Percentiles rank a stretch among this genome's conserved stretches.
Conservation (phyloP, 257 asterid species). For the Rauvolfia tetraphylla region DNA sequence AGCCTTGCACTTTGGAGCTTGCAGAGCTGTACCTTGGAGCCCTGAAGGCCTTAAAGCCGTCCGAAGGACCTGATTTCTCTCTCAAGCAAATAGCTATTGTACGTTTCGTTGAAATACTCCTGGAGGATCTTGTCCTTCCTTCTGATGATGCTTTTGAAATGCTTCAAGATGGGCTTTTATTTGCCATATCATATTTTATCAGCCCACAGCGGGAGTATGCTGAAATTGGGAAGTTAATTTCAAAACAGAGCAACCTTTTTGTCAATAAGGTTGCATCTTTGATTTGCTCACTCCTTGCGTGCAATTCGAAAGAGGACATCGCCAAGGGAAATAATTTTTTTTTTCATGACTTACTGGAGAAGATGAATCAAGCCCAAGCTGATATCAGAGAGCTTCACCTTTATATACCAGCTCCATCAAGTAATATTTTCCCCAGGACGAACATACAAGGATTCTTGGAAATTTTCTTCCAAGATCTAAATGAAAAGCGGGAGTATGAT, state of each 20-base stretch:
- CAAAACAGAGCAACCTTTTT: not conserved
- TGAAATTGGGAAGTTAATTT: not conserved
- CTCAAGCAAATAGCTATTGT: not conserved
- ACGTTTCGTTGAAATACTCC: not conserved
- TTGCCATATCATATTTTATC: not conserved
- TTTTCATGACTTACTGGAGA: not conserved
- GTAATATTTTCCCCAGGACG: slow-evolving; percentile 1
- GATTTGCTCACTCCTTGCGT: not conserved
- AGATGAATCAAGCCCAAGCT: not conserved
- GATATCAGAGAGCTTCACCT: not conserved
- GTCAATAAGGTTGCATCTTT: not conserved
- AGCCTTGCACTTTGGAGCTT: not conserved
- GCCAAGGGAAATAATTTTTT: not conserved
- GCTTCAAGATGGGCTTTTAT: not conserved
- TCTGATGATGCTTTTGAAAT: not conserved
- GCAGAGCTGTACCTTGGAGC: not conserved
- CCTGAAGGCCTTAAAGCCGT: not conserved
- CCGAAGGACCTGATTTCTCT: not conserved
- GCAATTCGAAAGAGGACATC: not conserved
- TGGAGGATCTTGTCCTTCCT: not conserved
- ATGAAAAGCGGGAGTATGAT: not conserved
- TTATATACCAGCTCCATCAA: not conserved
- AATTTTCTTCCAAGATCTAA: not conserved
- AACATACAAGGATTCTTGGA: slow-evolving; percentile 9
- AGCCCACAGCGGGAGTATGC: not conserved